Percentiles rank a stretch among this genome's conserved stretches.
These are phyloP conservation scores for Candida maris DNA, from an alignment of 805 yeast species.

Conservation along the genomic window DNA sequence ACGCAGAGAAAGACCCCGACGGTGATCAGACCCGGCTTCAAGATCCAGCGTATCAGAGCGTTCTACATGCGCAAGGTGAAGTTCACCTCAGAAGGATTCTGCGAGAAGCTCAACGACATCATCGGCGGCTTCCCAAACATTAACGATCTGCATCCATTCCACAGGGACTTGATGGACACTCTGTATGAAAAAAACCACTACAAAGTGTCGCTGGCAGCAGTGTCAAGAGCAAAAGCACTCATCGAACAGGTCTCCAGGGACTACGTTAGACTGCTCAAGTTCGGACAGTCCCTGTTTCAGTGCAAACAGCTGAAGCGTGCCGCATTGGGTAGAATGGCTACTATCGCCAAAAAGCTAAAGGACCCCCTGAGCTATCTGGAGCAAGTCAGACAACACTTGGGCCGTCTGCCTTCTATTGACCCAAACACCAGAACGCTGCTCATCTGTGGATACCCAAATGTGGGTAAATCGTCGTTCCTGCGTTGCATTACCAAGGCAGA, in stretches of 20 bases:
- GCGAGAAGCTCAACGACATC: slow-evolving; percentile 85
- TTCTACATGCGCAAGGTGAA: slow-evolving; percentile 98
- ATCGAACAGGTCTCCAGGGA: slow-evolving; percentile 96
- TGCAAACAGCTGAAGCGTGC: slow-evolving; percentile 98
- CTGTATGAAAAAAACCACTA: slow-evolving; percentile 97
- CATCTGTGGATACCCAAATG: slow-evolving; percentile 99
- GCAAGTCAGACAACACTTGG: slow-evolving; percentile 98
- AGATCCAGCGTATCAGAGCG: slow-evolving; percentile 92
- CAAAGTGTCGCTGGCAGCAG: slow-evolving; percentile 92
- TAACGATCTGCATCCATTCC: slow-evolving; percentile 97
- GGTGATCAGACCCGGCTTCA: slow-evolving; percentile 95
- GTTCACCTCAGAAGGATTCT: slow-evolving; percentile 93
- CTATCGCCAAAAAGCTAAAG: slow-evolving; percentile 90
- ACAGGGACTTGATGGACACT: slow-evolving; percentile 96
- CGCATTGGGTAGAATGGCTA: slow-evolving; percentile 99
- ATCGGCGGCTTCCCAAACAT: slow-evolving; percentile 91
- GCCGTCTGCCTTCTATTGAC: slow-evolving; percentile 96
- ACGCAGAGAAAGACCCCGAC: slow-evolving; percentile 99
- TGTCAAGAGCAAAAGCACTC: slow-evolving; percentile 88
- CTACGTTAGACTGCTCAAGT: slow-evolving; percentile 88
- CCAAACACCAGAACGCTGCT: slow-evolving; percentile 97
- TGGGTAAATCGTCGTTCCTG: slow-evolving; percentile 95
- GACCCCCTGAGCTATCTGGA: slow-evolving; percentile 92
- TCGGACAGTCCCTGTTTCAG: slow-evolving; percentile 96
- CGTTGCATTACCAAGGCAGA: slow-evolving; percentile 94